Evolutionary conservation across 2,329 filamentous ascomycete species (phyloP), one percentile per base, ranked within the genome.

Genomic region (Aureobasidium mangrovei): DNA sequence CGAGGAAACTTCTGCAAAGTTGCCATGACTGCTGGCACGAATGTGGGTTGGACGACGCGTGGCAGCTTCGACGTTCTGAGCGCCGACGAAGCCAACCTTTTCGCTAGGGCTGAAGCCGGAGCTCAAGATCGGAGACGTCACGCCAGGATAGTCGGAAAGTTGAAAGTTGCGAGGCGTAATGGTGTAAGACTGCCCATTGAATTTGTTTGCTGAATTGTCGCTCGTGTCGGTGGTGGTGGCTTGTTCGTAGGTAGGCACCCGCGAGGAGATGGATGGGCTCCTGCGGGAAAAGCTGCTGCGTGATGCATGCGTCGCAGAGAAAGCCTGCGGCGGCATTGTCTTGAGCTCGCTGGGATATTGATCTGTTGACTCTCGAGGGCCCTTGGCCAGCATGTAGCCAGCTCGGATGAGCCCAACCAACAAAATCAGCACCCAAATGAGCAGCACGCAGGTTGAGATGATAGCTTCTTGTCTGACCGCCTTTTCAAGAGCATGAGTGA

Each of bases 371-470:
- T n/a, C 29, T 42, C 18, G 18, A 18, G 38, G 29, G 33, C 42
- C 38, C 2, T 44, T 31, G 8, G 75, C 73, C 71, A 86, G 81
- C 54, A 83, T 76, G 33, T 77, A 75, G 55, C 83, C 69, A 29
- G 84, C 84, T 56, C 88, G 81, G 45, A 81, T 69, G 54, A 91
- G 69, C 46, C 88, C 93, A 45, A 87, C 76, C 35, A 96, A 75
- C 4, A 88, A 80, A 56, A 95, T 78, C 58, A 93, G 69, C 52
- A 94, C 64, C 77, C 90, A 98, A 29, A 95, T 71, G 3, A 88
- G 72, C 9, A 96, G 70, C 4, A 98, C 73, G 48, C 77, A 81
- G 0, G 79, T 77, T 2, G 91, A 87, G 61, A 97, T 90, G 59
- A 95, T 79, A 1, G 86, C 84, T 70, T 96, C 88, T 57, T 83